Conservation (phyloP, 768 basidiomycete species). For the Termitomyces sp. region DNA sequence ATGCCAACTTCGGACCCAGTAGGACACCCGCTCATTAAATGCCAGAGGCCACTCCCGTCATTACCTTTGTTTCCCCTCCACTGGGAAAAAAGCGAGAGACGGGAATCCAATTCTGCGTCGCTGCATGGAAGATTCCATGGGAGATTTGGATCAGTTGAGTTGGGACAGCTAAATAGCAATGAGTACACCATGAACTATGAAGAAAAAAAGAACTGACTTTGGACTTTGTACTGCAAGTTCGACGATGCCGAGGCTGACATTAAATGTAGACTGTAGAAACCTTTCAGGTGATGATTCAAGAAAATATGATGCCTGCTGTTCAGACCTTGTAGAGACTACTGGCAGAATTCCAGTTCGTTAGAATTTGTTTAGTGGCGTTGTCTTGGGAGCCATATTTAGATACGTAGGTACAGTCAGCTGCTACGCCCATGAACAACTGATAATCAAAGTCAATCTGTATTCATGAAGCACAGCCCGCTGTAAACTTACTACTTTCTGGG, state of each 20-base stretch:
- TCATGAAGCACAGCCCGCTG: neutral
- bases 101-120: slow-evolving; percentile 50
- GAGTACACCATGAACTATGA: neutral
- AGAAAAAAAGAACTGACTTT: slow-evolving; percentile 26
- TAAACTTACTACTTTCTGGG: slow-evolving; percentile 58
- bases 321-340: slow-evolving; percentile 63
- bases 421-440: slow-evolving; percentile 77
- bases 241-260: slow-evolving; percentile 78
- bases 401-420: slow-evolving; percentile 81
- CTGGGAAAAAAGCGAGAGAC: slow-evolving; percentile 72
- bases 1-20: slow-evolving; percentile 82
- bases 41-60: slow-evolving; percentile 83
- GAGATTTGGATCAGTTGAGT: slow-evolving; percentile 36
- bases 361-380: slow-evolving; percentile 67
- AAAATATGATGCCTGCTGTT: neutral
- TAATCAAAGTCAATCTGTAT: neutral
- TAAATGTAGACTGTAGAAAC: slow-evolving; percentile 58
- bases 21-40: slow-evolving; percentile 80
- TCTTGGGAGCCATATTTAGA: slow-evolving; percentile 52
- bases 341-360: slow-evolving; percentile 78
- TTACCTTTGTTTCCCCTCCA: slow-evolving; percentile 73
- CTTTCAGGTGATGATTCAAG: neutral
- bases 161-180: slow-evolving; percentile 49
- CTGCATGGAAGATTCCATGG: slow-evolving; percentile 80
- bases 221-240: slow-evolving; percentile 68